These are phyloP conservation scores for Oryza rufipogon DNA, from an alignment of 176 grass and related monocot genomes.

Conservation along the genomic window DNA sequence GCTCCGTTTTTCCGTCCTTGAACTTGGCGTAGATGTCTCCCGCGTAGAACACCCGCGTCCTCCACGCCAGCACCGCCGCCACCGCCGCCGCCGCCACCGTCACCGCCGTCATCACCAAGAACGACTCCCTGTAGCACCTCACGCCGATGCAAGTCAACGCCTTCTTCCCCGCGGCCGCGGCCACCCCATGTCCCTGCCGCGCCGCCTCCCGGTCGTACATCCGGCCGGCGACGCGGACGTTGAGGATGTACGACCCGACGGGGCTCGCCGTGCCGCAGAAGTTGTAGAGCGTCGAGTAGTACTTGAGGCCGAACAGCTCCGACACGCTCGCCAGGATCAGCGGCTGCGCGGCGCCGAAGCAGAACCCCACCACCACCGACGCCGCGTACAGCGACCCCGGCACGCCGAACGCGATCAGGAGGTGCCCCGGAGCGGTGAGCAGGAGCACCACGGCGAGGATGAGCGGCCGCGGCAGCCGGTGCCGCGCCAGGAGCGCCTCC, in stretches of 20 bases:
- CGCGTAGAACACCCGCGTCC: constrained; percentile 47
- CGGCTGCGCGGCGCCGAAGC: constrained; percentile 49
- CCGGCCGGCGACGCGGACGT: constrained; percentile 48
- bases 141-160: constrained; percentile 41
- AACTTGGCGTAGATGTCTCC: constrained; percentile 55
- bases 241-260: constrained; percentile 51
- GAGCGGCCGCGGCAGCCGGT: constrained; percentile 43
- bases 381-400: constrained; percentile 46
- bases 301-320: constrained; percentile 58
- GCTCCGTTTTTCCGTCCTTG: background rate
- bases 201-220: constrained; percentile 53
- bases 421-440: constrained; percentile 34
- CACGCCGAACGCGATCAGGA: constrained; percentile 49
- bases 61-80: constrained; percentile 40
- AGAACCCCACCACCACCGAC: constrained; percentile 46
- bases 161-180: background rate
- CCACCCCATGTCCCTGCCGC: background rate
- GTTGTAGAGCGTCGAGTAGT: constrained; percentile 61
- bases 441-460: constrained; percentile 33
- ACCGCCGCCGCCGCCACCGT: constrained; percentile 30
- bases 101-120: constrained; percentile 36
- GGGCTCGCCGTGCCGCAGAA: constrained; percentile 32
- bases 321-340: constrained; percentile 48
- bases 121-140: constrained; percentile 48
- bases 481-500: background rate